These are phyloP conservation scores for Termitomyces sp. DNA, from an alignment of 768 basidiomycete species.

Conservation along the genomic window DNA sequence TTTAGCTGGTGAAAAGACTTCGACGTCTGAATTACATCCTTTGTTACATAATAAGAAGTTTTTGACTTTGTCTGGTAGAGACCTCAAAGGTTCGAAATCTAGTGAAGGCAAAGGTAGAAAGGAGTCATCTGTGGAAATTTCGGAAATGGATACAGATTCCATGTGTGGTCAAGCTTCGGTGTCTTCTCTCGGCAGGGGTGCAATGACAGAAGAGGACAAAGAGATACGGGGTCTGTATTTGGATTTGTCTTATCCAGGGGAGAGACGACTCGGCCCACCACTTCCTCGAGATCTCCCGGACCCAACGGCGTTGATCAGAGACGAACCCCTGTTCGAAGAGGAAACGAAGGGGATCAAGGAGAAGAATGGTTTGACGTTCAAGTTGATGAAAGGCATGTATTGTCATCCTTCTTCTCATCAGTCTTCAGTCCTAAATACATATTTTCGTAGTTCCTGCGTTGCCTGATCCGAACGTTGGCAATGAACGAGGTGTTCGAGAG, in stretches of 20 bases:
- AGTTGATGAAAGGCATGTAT: constrained; percentile 7
- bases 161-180: constrained; percentile 11
- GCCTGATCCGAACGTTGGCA: constrained; percentile 39
- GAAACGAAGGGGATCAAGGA: constrained; percentile 15
- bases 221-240: constrained; percentile 6
- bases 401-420: neutral
- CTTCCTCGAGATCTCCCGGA: constrained; percentile 11
- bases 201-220: neutral
- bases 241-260: neutral
- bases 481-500: neutral
- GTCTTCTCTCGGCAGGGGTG: neutral
- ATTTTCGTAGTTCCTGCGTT: constrained; percentile 45
- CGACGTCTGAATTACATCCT: constrained; percentile 14
- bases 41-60: neutral
- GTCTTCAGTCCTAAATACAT: neutral
- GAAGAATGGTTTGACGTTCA: constrained; percentile 17
- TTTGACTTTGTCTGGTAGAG: neutral
- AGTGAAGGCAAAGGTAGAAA: neutral
- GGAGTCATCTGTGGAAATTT: constrained; percentile 4
- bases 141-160: constrained; percentile 22
- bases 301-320: constrained; percentile 37
- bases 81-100: neutral
- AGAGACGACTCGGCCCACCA: constrained; percentile 7
- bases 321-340: constrained; percentile 52
- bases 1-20: constrained; percentile 17